These are phyloP conservation scores for Cladochytrium replicatum DNA, from an alignment of 192 early-diverging fungal genomes.

Conservation along the genomic window DNA sequence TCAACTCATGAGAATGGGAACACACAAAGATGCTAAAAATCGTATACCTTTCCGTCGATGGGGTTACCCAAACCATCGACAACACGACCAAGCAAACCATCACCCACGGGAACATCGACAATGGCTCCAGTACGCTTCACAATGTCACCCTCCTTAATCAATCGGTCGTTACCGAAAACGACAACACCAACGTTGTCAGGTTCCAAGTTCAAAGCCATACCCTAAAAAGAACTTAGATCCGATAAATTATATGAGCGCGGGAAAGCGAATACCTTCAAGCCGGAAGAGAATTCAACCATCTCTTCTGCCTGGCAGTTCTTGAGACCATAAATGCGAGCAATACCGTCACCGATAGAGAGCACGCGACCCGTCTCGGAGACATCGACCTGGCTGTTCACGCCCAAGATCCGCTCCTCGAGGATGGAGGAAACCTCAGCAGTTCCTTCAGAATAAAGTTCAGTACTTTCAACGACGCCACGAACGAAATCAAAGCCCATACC, in stretches of 20 bases:
- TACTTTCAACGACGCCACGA: conserved; percentile 2
- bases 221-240: conserved; percentile 42
- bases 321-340: conserved; percentile 98
- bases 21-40: background rate
- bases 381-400: conserved; percentile 71
- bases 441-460: conserved; percentile 14
- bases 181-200: conserved; percentile 99
- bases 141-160: conserved; percentile 99
- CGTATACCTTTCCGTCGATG: conserved; percentile 83
- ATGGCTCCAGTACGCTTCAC: conserved; percentile 98
- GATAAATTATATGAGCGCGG: too few species aligned
- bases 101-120: conserved; percentile 96
- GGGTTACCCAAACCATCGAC: conserved; percentile 99
- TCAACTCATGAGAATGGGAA: conserved; percentile 1
- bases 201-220: conserved; percentile 99
- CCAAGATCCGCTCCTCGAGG: conserved; percentile 94
- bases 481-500: too few species aligned
- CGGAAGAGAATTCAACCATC: conserved; percentile 99
- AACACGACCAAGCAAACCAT: conserved; percentile 92
- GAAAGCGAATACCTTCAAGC: conserved; percentile 93
- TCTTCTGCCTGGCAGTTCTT: conserved; percentile 98
- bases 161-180: conserved; percentile 99
- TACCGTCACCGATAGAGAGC: conserved; percentile 99
- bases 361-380: conserved; percentile 98
- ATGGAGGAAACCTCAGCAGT: conserved; percentile 95